Percentiles rank a stretch among this genome's conserved stretches.
Evolutionary conservation across 768 basidiomycete genomes (phyloP).

Genomic region (Hysterangium stoloniferum): DNA sequence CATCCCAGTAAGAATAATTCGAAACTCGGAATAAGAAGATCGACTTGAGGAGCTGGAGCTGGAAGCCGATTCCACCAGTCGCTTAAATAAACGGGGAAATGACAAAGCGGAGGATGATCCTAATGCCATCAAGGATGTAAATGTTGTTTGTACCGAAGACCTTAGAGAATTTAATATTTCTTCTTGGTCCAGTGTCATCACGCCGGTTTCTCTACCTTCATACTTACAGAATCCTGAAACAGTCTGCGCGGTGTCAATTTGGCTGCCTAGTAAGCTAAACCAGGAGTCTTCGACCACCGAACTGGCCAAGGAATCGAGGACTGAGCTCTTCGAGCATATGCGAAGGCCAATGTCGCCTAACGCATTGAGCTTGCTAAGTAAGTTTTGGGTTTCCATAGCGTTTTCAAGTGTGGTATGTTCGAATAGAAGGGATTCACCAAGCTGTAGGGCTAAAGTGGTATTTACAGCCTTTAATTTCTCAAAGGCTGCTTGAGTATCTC

Average conservation of each 20-base stretch:
- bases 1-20: constrained; percentile 90
- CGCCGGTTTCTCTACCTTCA: constrained; percentile 16
- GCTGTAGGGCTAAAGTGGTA: constrained; percentile 10
- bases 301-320: constrained; percentile 26
- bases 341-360: constrained; percentile 54
- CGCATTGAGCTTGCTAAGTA: constrained; percentile 44
- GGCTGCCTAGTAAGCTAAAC: constrained; percentile 77
- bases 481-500: constrained; percentile 58
- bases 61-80: constrained; percentile 71
- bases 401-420: constrained; percentile 2
- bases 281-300: constrained; percentile 74
- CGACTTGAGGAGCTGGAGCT: constrained; percentile 41
- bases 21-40: constrained; percentile 83
- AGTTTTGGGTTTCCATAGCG: constrained; percentile 24
- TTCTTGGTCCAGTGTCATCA: constrained; percentile 19
- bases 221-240: constrained; percentile 39
- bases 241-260: constrained; percentile 72
- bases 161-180: constrained; percentile 49
- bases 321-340: constrained; percentile 65
- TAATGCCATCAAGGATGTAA: constrained; percentile 76
- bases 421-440: constrained; percentile 10
- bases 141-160: constrained; percentile 74
- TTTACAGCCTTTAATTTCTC: constrained; percentile 44
- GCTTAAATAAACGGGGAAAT: constrained; percentile 88
- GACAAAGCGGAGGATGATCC: constrained; percentile 74